A percentile compares a stretch with the other conserved stretches of the same genome.
Conservation (phyloP, 2,329 filamentous ascomycete species). For the Colletotrichum chlorophyti region DNA sequence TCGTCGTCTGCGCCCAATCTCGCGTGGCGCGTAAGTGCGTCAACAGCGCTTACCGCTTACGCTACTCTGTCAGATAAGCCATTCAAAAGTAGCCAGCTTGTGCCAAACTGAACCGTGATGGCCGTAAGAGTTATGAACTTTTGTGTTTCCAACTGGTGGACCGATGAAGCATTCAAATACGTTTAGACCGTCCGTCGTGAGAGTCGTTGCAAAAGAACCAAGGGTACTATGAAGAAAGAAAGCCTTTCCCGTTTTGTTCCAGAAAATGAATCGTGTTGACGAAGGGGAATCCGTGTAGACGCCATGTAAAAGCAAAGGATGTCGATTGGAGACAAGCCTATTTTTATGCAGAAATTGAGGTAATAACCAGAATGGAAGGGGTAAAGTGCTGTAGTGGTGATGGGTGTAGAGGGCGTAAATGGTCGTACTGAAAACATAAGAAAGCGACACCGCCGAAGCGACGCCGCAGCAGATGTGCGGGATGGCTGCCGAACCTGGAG, state of each 20-base stretch:
- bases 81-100: neutral
- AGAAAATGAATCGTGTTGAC: constrained; percentile 36
- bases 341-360: constrained; percentile 26
- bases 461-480: neutral
- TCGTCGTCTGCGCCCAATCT: neutral
- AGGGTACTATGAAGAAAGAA: constrained; percentile 27
- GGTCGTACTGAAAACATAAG: constrained; percentile 22
- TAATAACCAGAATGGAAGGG: constrained; percentile 22
- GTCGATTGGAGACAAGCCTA: constrained; percentile 27
- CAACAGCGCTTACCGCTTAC: neutral
- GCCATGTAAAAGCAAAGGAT: constrained; percentile 33
- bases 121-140: constrained; percentile 15
- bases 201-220: constrained; percentile 28
- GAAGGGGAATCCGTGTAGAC: constrained; percentile 36
- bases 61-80: neutral
- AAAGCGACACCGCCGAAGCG: neutral
- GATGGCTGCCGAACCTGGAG: neutral
- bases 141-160: constrained; percentile 20
- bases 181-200: constrained; percentile 29
- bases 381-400: constrained; percentile 5
- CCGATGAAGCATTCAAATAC: constrained; percentile 25
- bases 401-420: constrained; percentile 6
- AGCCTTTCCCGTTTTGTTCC: constrained; percentile 33
- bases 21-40: neutral
- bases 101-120: neutral